Base-by-base conservation (phyloP, 306 rosid species). In the Mucuna pruriens region DNA sequence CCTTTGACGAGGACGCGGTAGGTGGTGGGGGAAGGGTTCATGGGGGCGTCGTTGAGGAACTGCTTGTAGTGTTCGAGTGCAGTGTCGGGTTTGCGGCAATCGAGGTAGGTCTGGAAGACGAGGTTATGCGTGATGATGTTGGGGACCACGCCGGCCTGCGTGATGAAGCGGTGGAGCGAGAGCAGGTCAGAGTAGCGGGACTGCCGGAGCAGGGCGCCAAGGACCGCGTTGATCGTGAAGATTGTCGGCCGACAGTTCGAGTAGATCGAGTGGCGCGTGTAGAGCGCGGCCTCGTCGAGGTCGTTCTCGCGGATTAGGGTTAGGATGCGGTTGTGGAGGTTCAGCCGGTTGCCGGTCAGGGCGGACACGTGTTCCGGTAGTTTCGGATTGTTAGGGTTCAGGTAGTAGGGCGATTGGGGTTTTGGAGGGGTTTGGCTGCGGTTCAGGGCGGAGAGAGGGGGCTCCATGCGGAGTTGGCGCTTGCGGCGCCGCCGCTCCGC, bases 401-500 rank as follows among this genome's bases (percentile, higher is more conserved):
- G 89, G 51, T 87, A 85, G 34, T 87, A 87, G 0, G 90, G 16
- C 84, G 73, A 52, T 84, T 89, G 52, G 83, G 91, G 60, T 80
- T 86, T 8, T 68, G 63, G 60, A 67, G 78, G 17, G 71, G 81
- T 55, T 33, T 89, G 94, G 48, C 70, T 19, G 71, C 99, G 90
- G 85, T 89, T 88, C n/a, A 91, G 91, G 16, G 98, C 87, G 23
- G 97, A 90, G 74, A 92, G 89, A 1, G 99, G 99, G 0, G 99
- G 99, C 17, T 93, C 98, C 75, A 89, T 92, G n/a, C 99, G 99
- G 71, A 95, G 92, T 74, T 95, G 94, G 69, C 99, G 99, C 74
- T 95, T 93, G 9, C 98, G 94, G 17, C 96, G 96, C 61, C 99
- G 98, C 26, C 99, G 97, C 61, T 91, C 97, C 0, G 98, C 98